Percentiles rank a stretch among this genome's conserved stretches.
Evolutionary conservation across 1,139 yeast species (phyloP).

Genomic region (Yamadazyma triangularis): DNA sequence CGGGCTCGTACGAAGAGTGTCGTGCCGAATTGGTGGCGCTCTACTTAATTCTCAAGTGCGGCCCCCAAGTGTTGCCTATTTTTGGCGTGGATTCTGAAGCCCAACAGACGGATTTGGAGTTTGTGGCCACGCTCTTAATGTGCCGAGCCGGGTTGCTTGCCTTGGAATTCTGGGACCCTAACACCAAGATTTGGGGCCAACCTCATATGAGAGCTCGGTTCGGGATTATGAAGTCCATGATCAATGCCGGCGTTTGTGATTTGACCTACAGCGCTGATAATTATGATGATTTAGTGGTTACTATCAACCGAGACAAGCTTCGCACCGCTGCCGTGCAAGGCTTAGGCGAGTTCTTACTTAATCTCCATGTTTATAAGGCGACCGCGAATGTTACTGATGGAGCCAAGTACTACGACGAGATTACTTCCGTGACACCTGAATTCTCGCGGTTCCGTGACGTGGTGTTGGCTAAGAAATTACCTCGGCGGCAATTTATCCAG

Average conservation of each 20-base stretch:
- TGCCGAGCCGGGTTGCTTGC: slow-evolving; percentile 82
- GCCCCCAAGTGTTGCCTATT: slow-evolving; percentile 54
- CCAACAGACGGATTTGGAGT: slow-evolving; percentile 61
- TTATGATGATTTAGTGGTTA: slow-evolving; percentile 55
- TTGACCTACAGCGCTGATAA: slow-evolving; percentile 43
- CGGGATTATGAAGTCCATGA: slow-evolving; percentile 72
- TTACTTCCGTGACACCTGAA: slow-evolving; percentile 64
- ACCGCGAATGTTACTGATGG: slow-evolving; percentile 71
- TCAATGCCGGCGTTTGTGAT: slow-evolving; percentile 63
- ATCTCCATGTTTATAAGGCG: slow-evolving; percentile 73
- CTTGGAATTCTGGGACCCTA: slow-evolving; percentile 84
- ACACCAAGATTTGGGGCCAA: slow-evolving; percentile 82
- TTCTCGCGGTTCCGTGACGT: slow-evolving; percentile 61
- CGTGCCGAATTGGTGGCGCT: slow-evolving; percentile 89
- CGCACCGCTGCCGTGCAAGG: slow-evolving; percentile 67
- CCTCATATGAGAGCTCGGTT: slow-evolving; percentile 95
- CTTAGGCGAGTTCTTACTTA: slow-evolving; percentile 64
- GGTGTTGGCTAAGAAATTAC: slow-evolving; percentile 68
- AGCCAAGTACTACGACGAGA: slow-evolving; percentile 54
- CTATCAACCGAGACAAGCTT: slow-evolving; percentile 58
- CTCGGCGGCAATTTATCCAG: slow-evolving; percentile 81
- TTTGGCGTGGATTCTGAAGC: slow-evolving; percentile 59
- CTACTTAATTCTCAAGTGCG: slow-evolving; percentile 66
- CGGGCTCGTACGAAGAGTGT: slow-evolving; percentile 92
- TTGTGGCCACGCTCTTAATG: slow-evolving; percentile 72